Conservation (phyloP, 2,329 filamentous ascomycete species). For the Endoconidiophora laricicola region DNA sequence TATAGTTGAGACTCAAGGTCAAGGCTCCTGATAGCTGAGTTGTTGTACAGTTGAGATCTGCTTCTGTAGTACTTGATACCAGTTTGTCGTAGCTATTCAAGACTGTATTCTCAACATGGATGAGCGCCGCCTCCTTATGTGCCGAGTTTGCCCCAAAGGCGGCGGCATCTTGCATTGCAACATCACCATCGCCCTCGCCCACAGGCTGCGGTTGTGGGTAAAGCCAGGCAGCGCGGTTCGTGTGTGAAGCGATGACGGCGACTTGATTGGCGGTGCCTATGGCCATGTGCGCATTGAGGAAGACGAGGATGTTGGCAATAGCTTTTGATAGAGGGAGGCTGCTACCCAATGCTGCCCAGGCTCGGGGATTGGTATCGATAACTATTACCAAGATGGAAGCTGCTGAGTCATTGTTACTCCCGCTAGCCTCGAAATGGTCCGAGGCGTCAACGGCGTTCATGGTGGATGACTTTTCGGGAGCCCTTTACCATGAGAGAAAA, state of each 20-base stretch:
- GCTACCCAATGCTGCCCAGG: constrained; percentile 65
- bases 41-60: constrained; percentile 54
- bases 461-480: constrained; percentile 14
- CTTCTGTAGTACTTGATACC: constrained; percentile 47
- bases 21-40: constrained; percentile 84
- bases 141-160: constrained; percentile 27
- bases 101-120: constrained; percentile 68
- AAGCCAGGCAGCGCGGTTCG: constrained; percentile 72
- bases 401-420: constrained; percentile 27
- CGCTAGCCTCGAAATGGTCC: constrained; percentile 35
- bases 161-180: constrained; percentile 38
- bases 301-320: constrained; percentile 78
- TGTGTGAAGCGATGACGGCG: constrained; percentile 78
- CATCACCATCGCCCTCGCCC: constrained; percentile 30
- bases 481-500: not conserved
- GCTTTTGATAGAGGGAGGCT: constrained; percentile 68
- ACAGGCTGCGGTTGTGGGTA: constrained; percentile 44
- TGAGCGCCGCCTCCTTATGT: constrained; percentile 90
- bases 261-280: constrained; percentile 90
- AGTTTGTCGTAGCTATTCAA: constrained; percentile 58
- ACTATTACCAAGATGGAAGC: constrained; percentile 82
- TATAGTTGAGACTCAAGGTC: constrained; percentile 75
- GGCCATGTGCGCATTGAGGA: constrained; percentile 90
- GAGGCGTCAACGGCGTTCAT: constrained; percentile 42
- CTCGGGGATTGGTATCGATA: constrained; percentile 90